A percentile compares a stretch with the other conserved stretches of the same genome.
Evolutionary conservation across 306 rosid genomes (phyloP).

Genomic region (Pachyrhizus erosus): DNA sequence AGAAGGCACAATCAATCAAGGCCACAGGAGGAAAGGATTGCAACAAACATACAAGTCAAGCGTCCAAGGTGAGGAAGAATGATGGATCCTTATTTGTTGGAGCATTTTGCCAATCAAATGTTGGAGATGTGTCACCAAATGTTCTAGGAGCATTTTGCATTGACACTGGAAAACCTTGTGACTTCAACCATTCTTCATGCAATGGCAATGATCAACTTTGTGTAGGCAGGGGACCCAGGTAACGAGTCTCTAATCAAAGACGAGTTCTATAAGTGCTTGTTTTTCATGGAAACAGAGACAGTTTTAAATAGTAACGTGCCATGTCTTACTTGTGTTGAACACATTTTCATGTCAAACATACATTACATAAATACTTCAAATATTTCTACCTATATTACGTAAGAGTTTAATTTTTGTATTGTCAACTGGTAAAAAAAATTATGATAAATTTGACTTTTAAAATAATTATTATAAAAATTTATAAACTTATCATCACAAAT

Average conservation of each 20-base stretch:
- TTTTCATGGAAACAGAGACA: neutral
- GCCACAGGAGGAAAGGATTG: conserved; percentile 74
- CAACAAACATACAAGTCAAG: conserved; percentile 54
- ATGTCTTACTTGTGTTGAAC: neutral
- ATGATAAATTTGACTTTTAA: no score
- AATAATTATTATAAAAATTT: no score
- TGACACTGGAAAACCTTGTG: conserved; percentile 74
- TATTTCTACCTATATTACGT: neutral
- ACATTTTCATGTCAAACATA: neutral
- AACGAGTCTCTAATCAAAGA: conserved; percentile 18
- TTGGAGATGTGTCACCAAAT: conserved; percentile 90
- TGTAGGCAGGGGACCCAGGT: conserved; percentile 88
- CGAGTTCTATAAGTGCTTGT: neutral
- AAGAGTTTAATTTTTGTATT: no score
- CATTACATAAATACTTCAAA: neutral
- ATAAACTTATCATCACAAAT: no score
- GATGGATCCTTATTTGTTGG: conserved; percentile 74
- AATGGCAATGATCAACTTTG: conserved; percentile 77
- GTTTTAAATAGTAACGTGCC: neutral
- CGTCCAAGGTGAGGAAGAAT: conserved; percentile 73
- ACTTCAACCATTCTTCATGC: conserved; percentile 80
- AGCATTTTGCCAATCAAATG: conserved; percentile 93
- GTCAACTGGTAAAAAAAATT: no score
- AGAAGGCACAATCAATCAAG: conserved; percentile 56
- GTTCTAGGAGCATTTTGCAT: conserved; percentile 83